Percentiles rank a stretch among this genome's conserved stretches.
Evolutionary conservation across 305 asterid species (phyloP).

Genomic region (Petunia hybrid): DNA sequence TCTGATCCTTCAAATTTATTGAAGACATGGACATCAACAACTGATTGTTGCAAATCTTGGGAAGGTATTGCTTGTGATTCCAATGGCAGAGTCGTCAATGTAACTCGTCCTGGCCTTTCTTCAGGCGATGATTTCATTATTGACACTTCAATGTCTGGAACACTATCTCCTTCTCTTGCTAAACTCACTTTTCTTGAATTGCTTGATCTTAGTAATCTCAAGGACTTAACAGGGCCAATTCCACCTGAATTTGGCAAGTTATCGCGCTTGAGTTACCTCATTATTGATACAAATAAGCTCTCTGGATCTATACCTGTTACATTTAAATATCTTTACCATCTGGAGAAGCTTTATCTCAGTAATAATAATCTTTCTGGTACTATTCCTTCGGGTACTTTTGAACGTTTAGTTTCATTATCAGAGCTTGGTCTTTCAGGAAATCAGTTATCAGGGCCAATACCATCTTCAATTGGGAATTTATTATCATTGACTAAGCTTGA

Average conservation of each 20-base stretch:
- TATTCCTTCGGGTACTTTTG: conserved; percentile 48
- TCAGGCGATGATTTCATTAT: conserved; percentile 32
- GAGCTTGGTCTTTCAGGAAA: conserved; percentile 54
- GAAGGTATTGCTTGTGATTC: conserved; percentile 59
- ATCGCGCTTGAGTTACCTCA: conserved; percentile 41
- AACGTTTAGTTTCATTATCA: conserved; percentile 40
- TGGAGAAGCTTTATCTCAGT: conserved; percentile 47
- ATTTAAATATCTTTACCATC: conserved; percentile 35
- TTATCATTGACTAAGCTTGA: conserved; percentile 49
- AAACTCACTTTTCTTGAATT: conserved; percentile 60
- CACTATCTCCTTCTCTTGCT: conserved; percentile 61
- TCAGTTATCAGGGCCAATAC: conserved; percentile 54
- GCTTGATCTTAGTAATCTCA: conserved; percentile 68
- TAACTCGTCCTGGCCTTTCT: conserved; percentile 41
- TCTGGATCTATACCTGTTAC: conserved; percentile 57
- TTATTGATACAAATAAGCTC: conserved; percentile 55
- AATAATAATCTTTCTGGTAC: conserved; percentile 54
- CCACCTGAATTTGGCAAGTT: conserved; percentile 62
- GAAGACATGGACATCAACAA: conserved; percentile 57
- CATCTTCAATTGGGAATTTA: conserved; percentile 51
- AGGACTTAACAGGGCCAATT: conserved; percentile 54
- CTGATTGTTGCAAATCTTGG: conserved; percentile 74
- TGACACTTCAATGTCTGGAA: conserved; percentile 63
- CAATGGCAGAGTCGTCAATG: conserved; percentile 56
- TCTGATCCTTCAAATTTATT: conserved; percentile 60